Base-by-base conservation (phyloP, 495 filamentous ascomycete species). In the Tuber microsphaerosporum region DNA sequence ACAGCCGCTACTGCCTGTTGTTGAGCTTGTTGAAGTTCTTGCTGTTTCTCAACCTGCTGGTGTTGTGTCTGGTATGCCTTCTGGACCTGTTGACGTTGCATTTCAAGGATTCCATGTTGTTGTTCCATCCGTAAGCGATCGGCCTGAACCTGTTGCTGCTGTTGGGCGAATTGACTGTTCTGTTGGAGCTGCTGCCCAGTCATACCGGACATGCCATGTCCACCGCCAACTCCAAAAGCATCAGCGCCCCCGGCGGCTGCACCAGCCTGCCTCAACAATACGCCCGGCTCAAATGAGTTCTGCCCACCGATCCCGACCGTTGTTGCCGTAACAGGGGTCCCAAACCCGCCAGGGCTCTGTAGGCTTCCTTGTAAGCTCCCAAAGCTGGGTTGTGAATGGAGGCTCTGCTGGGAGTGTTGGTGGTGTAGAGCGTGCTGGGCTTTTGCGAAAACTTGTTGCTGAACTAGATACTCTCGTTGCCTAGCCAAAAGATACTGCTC, bases 401-500 rank as follows among this genome's bases (percentile, higher is more conserved):
- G 87, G 80, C 95, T 98, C 76, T 98, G 94, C 8, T 92, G 92
- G 81, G 94, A 97, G 1, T 91, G 92, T 81, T 97, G 93, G 82
- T 99, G 96, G 77, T 98, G 93, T 17, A 98, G 87, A 85, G 87
- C 48, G 45, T 90, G 89, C 65, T 90, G 89, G 46, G 91, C 86
- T 83, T 92, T 92, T 83, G 91, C 90, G 75, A 92, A 87, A 20
- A 92, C 89, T 77, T 94, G 92, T 80, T 95, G 92, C 77, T 94
- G 94, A 51, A 91, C 90, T n/a, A 96, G 87, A 82, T 92, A 91
- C 82, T 99, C 95, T 75, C 97, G 92, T 83, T 98, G 94, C 16
- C 94, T 90, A 26, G 95, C 95, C 89, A 97, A 93, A 34, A 96
- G 86, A 84, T 97, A 96, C 81, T 99, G 95, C 82, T 99, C 95